A percentile compares a stretch with the other conserved stretches of the same genome.
These are phyloP conservation scores for Eleusine indica DNA, from an alignment of 176 grass and related monocot genomes.

Conservation along the genomic window DNA sequence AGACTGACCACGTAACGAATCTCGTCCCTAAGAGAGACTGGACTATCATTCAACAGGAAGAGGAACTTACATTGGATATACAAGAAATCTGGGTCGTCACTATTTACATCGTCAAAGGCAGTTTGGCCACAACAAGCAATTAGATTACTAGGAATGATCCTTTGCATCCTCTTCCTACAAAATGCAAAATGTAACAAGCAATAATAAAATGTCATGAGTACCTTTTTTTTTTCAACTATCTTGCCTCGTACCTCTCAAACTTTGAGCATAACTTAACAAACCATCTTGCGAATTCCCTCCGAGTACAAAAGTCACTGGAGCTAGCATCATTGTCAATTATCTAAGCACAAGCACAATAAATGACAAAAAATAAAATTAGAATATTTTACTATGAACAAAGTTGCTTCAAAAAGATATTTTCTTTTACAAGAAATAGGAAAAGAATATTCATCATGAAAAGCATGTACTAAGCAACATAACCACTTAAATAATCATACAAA, in stretches of 20 bases:
- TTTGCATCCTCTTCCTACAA: conserved; percentile 73
- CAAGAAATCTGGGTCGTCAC: conserved; percentile 83
- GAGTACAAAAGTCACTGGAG: conserved; percentile 72
- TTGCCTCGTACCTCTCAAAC: conserved; percentile 68
- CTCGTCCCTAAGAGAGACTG: not conserved
- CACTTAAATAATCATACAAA: not conserved
- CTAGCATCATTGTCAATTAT: conserved; percentile 82
- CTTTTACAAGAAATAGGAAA: not conserved
- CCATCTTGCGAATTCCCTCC: conserved; percentile 95
- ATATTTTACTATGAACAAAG: not conserved
- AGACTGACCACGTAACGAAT: not conserved
- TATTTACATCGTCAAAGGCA: conserved; percentile 82
- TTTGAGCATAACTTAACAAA: conserved; percentile 77
- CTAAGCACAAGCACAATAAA: conserved; percentile 41
- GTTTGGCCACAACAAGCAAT: conserved; percentile 45
- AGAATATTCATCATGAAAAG: not conserved
- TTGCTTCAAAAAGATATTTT: conserved; percentile 12
- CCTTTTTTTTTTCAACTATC: not conserved
- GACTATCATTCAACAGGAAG: conserved; percentile 24
- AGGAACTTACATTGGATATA: conserved; percentile 89
- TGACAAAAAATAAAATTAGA: conserved; percentile 25
- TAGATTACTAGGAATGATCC: conserved; percentile 58
- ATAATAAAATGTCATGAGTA: not conserved
- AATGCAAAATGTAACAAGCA: conserved; percentile 37
- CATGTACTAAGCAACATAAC: conserved; percentile 16